A percentile compares a stretch with the other conserved stretches of the same genome.
Evolutionary conservation across 768 basidiomycete genomes (phyloP).

Genomic region (Inosperma sp.): DNA sequence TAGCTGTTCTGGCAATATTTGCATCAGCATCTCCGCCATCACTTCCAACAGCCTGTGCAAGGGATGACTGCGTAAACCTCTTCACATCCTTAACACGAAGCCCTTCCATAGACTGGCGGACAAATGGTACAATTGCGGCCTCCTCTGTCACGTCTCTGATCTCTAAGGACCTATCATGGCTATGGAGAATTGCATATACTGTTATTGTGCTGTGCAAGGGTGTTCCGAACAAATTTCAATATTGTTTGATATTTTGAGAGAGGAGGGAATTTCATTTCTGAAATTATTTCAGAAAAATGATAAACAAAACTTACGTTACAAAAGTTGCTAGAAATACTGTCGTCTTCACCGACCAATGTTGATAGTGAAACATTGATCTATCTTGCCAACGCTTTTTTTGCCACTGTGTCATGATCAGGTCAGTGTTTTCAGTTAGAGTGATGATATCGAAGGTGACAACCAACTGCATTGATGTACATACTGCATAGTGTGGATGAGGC

Average conservation of each 20-base stretch:
- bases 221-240: constrained; percentile 64
- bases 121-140: too few relatives aligned
- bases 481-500: constrained; percentile 5
- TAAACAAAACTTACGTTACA: constrained; percentile 8
- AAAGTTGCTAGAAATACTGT: constrained; percentile 62
- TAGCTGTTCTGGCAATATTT: constrained; percentile 64
- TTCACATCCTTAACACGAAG: constrained; percentile 65
- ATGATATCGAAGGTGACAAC: constrained; percentile 34
- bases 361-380: constrained; percentile 61
- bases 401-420: constrained; percentile 72
- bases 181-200: constrained; percentile 88
- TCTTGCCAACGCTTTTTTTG: constrained; percentile 68
- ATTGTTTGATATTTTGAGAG: constrained; percentile 64
- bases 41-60: constrained; percentile 67
- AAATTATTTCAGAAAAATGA: constrained; percentile 15
- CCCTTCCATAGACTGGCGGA: constrained; percentile 75
- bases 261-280: constrained; percentile 29
- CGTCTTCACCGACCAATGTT: constrained; percentile 53
- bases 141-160: constrained; percentile 52
- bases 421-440: constrained; percentile 48
- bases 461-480: constrained; percentile 41
- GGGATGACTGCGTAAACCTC: constrained; percentile 62
- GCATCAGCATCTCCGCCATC: constrained; percentile 66
- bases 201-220: constrained; percentile 76
- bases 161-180: constrained; percentile 79